Conservation (phyloP, 768 basidiomycete genomes). For the Hortiboletus flavorubellus region DNA sequence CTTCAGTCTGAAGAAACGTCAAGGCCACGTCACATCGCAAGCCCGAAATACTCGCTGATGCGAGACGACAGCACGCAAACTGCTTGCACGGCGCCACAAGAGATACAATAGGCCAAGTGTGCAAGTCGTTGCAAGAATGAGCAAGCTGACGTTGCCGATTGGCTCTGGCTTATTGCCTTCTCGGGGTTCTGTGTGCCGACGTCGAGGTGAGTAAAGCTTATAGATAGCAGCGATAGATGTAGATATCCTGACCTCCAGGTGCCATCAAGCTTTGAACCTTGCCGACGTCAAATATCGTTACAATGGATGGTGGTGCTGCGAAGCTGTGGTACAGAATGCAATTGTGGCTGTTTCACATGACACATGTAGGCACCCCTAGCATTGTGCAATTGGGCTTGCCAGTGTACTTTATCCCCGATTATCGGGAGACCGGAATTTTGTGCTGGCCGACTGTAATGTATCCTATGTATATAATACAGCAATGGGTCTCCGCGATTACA, state of each 20-base stretch:
- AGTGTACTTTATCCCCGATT: no score
- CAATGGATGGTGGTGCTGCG: not conserved
- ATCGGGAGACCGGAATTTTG: no score
- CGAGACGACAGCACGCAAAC: constrained; percentile 54
- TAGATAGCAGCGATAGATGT: not conserved
- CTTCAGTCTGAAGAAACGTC: constrained; percentile 44
- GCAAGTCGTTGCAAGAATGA: constrained; percentile 57
- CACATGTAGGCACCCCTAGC: no score
- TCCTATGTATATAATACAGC: not conserved
- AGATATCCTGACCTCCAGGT: constrained; percentile 22
- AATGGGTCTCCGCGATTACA: not conserved
- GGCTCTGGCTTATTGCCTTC: constrained; percentile 61
- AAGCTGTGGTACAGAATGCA: not conserved
- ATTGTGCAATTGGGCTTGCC: no score
- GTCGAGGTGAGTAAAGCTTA: not conserved
- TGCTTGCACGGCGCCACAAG: constrained; percentile 59
- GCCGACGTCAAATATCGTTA: not conserved
- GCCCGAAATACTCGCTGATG: constrained; percentile 46
- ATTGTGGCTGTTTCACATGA: not conserved
- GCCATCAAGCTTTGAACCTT: constrained; percentile 14
- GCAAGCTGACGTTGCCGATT: constrained; percentile 50
- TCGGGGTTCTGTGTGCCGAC: constrained; percentile 47
- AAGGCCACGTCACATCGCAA: not conserved
- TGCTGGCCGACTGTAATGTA: not conserved
- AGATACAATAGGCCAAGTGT: constrained; percentile 56